These are phyloP conservation scores for Lactarius deliciosus DNA, from an alignment of 768 basidiomycete species.

Conservation along the genomic window DNA sequence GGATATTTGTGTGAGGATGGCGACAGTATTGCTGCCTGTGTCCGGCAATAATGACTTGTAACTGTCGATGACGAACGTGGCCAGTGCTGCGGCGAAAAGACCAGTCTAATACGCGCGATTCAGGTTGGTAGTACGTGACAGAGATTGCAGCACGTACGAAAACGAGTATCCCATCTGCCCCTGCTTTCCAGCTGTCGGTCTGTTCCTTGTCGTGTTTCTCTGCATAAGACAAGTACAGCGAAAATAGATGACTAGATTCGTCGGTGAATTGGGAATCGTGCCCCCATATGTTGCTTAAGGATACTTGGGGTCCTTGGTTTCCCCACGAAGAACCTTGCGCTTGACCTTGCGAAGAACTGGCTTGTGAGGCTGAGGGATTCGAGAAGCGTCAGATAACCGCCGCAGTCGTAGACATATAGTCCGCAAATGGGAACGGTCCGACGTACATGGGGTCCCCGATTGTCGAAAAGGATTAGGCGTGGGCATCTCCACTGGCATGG, in stretches of 20 bases:
- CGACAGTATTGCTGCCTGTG: conserved; percentile 7
- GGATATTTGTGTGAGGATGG: conserved; percentile 25
- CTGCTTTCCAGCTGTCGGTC: conserved; percentile 14
- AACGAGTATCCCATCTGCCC: conserved; percentile 20
- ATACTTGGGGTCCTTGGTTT: background rate
- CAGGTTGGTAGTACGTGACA: background rate
- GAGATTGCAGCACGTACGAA: conserved; percentile 10
- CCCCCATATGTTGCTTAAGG: background rate
- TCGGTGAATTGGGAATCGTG: conserved; percentile 3
- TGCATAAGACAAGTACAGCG: conserved; percentile 19
- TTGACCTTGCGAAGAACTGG: background rate
- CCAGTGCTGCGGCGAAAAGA: conserved; percentile 19
- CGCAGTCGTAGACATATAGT: background rate
- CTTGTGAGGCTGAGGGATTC: background rate
- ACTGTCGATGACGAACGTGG: conserved; percentile 25
- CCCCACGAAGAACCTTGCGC: background rate
- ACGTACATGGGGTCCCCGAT: background rate
- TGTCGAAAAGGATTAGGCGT: background rate
- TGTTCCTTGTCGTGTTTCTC: conserved; percentile 10
- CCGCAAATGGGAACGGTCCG: background rate
- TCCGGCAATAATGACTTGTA: conserved; percentile 25
- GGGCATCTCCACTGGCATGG: background rate
- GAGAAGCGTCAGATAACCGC: background rate
- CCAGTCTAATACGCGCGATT: conserved; percentile 13
- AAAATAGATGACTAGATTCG: conserved; percentile 14